Percentiles rank a stretch among this genome's conserved stretches.
These are phyloP conservation scores for Fusarium globosum DNA, from an alignment of 2,329 filamentous ascomycete species.

Conservation along the genomic window DNA sequence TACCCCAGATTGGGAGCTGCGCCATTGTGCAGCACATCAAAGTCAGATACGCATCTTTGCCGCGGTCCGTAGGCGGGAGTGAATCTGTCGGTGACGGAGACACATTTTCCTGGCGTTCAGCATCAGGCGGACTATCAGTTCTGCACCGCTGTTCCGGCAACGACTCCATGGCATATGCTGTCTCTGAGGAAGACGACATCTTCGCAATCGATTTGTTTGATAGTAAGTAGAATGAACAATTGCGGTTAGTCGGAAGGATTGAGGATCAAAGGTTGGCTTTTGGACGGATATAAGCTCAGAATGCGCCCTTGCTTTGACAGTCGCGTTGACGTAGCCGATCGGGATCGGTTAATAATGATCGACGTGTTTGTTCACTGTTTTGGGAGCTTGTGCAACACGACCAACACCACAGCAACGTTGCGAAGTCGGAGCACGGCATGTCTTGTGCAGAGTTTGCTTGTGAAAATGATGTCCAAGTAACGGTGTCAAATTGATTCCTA, in stretches of 20 bases:
- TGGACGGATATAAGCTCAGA: background rate
- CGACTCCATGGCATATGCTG: background rate
- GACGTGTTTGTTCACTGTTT: background rate
- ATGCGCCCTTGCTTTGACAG: slow-evolving; percentile 21
- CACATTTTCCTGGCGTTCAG: background rate
- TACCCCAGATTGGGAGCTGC: slow-evolving; percentile 48
- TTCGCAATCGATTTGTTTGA: background rate
- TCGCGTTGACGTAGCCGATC: slow-evolving; percentile 9
- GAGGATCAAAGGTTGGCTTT: background rate
- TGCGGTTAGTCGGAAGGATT: background rate
- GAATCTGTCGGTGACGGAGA: background rate
- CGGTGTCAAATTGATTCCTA: fast-evolving
- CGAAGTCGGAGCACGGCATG: background rate
- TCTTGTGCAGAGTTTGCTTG: background rate
- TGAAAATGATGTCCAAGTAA: fast-evolving
- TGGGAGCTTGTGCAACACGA: background rate
- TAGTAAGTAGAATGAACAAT: background rate
- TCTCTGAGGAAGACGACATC: background rate
- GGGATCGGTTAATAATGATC: background rate
- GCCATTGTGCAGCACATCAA: slow-evolving; percentile 48
- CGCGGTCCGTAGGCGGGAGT: slow-evolving; percentile 46
- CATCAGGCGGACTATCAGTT: background rate
- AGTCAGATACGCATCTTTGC: slow-evolving; percentile 45
- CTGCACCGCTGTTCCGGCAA: background rate
- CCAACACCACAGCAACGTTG: background rate